phyloP scores from a whole-genome alignment of 176 grass and related monocot species.

The Lolium multiflorum region DNA sequence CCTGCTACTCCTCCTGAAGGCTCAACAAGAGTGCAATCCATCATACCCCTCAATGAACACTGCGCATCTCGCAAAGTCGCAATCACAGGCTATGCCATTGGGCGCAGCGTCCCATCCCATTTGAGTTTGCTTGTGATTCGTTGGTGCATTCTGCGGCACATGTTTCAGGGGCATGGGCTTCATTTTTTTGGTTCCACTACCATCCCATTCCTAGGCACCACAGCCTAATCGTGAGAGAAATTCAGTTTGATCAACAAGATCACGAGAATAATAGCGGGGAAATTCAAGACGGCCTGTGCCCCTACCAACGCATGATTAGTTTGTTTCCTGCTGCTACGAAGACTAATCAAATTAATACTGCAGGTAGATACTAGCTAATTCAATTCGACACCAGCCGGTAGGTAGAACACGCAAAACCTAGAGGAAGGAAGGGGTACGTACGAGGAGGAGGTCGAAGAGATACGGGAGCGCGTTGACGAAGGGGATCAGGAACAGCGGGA shows the following conservation, averaged over 20 bases:
- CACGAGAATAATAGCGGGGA: not conserved
- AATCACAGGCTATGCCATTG: too few relatives aligned
- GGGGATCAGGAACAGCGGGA: slow-evolving; percentile 92
- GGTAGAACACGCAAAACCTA: not conserved
- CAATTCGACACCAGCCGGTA: not conserved
- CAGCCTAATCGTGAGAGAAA: not conserved
- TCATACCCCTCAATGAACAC: not conserved
- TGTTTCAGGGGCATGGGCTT: not conserved
- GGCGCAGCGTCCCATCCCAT: not conserved
- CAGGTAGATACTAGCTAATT: not conserved
- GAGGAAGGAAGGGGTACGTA: slow-evolving; percentile 13
- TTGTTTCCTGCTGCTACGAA: not conserved
- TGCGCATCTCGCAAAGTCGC: not conserved
- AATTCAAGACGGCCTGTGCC: not conserved
- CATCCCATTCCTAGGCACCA: not conserved
- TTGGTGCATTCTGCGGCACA: not conserved
- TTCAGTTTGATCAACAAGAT: not conserved
- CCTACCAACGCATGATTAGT: not conserved
- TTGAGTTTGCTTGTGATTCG: not conserved
- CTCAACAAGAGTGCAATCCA: not conserved
- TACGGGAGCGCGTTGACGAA: slow-evolving; percentile 96
- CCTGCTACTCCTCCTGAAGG: not conserved
- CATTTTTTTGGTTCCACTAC: not conserved
- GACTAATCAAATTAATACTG: not conserved
- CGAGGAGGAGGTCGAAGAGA: slow-evolving; percentile 83